phyloP scores from a whole-genome alignment of 768 basidiomycete species.

The Russula olivacea region DNA sequence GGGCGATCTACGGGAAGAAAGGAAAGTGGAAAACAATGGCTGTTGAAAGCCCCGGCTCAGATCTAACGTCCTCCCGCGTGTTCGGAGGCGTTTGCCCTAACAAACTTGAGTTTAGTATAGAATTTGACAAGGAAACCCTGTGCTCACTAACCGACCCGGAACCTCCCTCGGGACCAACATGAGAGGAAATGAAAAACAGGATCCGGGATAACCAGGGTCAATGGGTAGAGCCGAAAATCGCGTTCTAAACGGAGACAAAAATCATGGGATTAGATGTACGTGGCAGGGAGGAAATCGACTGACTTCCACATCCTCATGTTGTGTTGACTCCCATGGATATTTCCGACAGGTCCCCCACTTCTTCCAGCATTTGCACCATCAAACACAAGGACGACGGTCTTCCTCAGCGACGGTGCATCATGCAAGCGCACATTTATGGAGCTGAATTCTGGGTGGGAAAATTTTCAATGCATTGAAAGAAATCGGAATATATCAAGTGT shows the following conservation, averaged over 20 bases:
- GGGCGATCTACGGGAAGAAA: background rate
- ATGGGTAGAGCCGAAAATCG: background rate
- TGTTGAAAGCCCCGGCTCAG: background rate
- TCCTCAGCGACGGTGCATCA: constrained; percentile 44
- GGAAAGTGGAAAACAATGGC: background rate
- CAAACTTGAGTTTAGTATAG: background rate
- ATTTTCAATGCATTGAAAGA: constrained; percentile 1
- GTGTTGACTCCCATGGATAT: constrained; percentile 35
- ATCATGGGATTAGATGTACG: constrained; percentile 3
- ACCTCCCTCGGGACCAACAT: background rate
- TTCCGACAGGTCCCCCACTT: background rate
- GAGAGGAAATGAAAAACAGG: background rate
- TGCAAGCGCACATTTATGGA: constrained; percentile 72
- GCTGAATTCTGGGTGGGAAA: constrained; percentile 42
- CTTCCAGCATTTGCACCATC: background rate
- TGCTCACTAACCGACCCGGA: background rate
- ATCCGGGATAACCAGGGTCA: background rate
- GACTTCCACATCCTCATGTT: constrained; percentile 9
- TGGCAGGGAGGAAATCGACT: background rate
- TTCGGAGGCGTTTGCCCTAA: too few relatives aligned
- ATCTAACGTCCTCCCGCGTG: background rate
- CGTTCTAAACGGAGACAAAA: background rate
- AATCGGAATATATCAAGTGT: constrained; percentile 23
- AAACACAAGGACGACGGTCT: constrained; percentile 46
- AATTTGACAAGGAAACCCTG: background rate